These are phyloP conservation scores for Apiotrichum montevideense DNA, from an alignment of 1,284 basidiomycete genomes.

Conservation along the genomic window DNA sequence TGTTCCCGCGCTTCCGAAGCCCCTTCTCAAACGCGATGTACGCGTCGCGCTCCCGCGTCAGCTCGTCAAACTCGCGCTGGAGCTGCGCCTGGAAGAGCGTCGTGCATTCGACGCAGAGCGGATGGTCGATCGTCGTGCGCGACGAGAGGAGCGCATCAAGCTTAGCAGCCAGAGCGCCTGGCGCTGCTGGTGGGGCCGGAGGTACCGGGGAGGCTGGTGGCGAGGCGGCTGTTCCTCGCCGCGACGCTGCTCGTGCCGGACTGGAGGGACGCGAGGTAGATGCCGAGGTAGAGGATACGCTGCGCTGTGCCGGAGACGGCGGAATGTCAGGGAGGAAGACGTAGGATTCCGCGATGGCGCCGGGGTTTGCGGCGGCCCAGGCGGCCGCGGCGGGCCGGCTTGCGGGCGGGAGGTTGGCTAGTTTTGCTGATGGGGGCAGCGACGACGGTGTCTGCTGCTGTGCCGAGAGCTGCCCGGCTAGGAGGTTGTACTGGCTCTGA, in stretches of 20 bases:
- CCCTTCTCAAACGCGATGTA: conserved; percentile 89
- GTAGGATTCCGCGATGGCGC: conserved; percentile 66
- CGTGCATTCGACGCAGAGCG: conserved; percentile 90
- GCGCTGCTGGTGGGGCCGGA: conserved; percentile 25
- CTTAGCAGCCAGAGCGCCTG: conserved; percentile 24
- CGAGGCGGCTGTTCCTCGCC: background rate
- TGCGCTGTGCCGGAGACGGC: background rate
- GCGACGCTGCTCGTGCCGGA: conserved; percentile 19
- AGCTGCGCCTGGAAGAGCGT: conserved; percentile 71
- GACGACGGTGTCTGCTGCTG: conserved; percentile 14
- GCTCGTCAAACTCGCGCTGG: conserved; percentile 77
- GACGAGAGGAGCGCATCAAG: conserved; percentile 74
- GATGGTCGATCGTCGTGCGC: conserved; percentile 82
- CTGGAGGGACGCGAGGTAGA: conserved; percentile 53
- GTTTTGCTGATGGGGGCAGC: conserved; percentile 54
- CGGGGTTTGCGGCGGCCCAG: conserved; percentile 52
- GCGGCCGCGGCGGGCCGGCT: conserved; percentile 34
- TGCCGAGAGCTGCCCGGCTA: conserved; percentile 61
- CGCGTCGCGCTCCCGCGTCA: conserved; percentile 83
- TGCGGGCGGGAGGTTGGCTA: conserved; percentile 55
- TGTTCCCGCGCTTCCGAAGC: conserved; percentile 44
- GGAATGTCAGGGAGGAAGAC: conserved; percentile 70
- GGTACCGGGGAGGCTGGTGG: background rate
- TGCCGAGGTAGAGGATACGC: background rate
- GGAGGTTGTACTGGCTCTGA: conserved; percentile 77